These are phyloP conservation scores for Colletotrichum scovillei DNA, from an alignment of 2,329 filamentous ascomycete genomes.

Conservation along the genomic window DNA sequence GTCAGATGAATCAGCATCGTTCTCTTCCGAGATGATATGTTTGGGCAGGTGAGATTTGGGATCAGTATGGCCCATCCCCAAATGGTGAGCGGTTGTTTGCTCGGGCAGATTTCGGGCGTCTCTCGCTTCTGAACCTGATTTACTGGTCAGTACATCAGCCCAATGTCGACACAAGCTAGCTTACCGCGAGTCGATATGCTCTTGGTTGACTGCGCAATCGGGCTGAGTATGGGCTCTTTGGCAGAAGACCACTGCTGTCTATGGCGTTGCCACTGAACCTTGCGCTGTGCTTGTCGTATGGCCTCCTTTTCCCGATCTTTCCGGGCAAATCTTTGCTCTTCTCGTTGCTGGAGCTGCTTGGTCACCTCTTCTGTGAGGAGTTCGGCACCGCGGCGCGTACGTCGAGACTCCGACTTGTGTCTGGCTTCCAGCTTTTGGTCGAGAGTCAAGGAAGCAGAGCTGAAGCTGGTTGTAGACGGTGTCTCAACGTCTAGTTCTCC, in stretches of 20 bases:
- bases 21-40: conserved; percentile 23
- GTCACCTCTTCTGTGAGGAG: conserved; percentile 59
- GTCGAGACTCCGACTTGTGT: conserved; percentile 46
- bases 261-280: conserved; percentile 57
- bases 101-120: neutral
- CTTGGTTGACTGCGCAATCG: conserved; percentile 56
- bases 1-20: conserved; percentile 43
- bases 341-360: conserved; percentile 42
- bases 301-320: conserved; percentile 54
- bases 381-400: conserved; percentile 52
- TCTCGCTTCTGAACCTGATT: conserved; percentile 1
- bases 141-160: neutral
- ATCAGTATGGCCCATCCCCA: conserved; percentile 4
- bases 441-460: conserved; percentile 45
- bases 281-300: conserved; percentile 45
- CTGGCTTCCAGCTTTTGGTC: conserved; percentile 47
- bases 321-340: conserved; percentile 54
- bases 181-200: conserved; percentile 28
- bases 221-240: conserved; percentile 60
- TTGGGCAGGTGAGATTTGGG: conserved; percentile 22
- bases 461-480: conserved; percentile 59
- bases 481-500: conserved; percentile 64
- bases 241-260: conserved; percentile 63
- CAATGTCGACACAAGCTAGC: neutral
- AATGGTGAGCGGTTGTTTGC: conserved; percentile 30